A percentile compares a stretch with the other conserved stretches of the same genome.
Evolutionary conservation across 2,329 filamentous ascomycete genomes (phyloP).

Genomic region (Leptographium wingfieldii): DNA sequence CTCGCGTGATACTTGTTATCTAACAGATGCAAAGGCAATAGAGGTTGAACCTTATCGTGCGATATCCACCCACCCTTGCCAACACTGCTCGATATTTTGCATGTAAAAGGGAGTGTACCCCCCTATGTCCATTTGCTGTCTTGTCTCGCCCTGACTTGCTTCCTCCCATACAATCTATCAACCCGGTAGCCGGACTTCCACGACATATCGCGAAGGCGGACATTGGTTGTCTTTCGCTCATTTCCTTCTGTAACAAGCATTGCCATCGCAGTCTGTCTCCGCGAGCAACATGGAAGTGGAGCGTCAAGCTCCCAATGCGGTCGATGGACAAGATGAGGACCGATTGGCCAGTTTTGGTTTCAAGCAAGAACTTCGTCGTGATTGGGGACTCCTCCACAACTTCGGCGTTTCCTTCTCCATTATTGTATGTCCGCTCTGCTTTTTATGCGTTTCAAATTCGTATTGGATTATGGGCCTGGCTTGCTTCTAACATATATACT

Average conservation of each 20-base stretch:
- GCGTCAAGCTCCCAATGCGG: constrained; percentile 14
- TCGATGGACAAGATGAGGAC: constrained; percentile 31
- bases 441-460: neutral
- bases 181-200: neutral
- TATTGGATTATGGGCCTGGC: neutral
- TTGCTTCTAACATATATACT: neutral
- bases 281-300: constrained; percentile 12
- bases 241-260: neutral
- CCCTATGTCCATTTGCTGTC: neutral
- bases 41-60: neutral
- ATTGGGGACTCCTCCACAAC: constrained; percentile 47
- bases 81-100: neutral
- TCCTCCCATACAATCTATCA: neutral
- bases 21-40: neutral
- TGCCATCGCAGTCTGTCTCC: neutral
- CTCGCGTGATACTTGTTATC: neutral
- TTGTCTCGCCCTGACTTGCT: neutral
- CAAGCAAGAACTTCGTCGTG: constrained; percentile 43
- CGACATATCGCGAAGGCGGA: neutral
- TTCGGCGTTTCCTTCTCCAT: constrained; percentile 51
- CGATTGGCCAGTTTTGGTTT: constrained; percentile 44
- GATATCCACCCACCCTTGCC: neutral
- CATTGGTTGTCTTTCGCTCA: neutral
- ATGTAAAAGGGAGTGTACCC: neutral
- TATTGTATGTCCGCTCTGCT: constrained; percentile 28